A percentile compares a stretch with the other conserved stretches of the same genome.
phyloP scores from a whole-genome alignment of 176 grass and related monocot species.

The Oryza rufipogon region DNA sequence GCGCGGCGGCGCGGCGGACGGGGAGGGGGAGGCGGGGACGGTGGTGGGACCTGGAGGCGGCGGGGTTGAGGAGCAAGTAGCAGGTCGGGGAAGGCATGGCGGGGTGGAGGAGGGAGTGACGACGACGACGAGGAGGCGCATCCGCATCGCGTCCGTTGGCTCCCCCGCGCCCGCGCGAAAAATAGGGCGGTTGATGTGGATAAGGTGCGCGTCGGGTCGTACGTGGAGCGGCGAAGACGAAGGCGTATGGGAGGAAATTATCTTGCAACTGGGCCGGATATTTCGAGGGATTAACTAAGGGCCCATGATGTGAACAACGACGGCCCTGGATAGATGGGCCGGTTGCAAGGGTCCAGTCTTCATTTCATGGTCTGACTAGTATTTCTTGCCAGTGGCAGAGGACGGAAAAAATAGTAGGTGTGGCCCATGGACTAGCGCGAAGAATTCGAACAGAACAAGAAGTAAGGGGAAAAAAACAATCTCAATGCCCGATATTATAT shows the following conservation, averaged over 20 bases:
- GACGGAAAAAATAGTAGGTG: too few relatives aligned
- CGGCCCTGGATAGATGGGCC: not conserved
- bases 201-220: conserved; percentile 47
- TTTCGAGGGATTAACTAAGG: not conserved
- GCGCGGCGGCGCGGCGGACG: not conserved
- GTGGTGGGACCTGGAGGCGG: conserved; percentile 1
- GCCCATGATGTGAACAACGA: not conserved
- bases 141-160: conserved; percentile 4
- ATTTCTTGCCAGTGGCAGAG: too few relatives aligned
- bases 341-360: not conserved
- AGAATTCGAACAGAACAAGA: too few relatives aligned
- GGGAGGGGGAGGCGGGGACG: not conserved
- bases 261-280: not conserved
- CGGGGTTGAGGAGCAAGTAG: conserved; percentile 43
- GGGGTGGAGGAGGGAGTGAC: conserved; percentile 22
- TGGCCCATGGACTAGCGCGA: too few relatives aligned
- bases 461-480: too few relatives aligned
- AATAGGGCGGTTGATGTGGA: conserved; percentile 21
- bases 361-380: not conserved
- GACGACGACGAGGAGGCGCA: not conserved
- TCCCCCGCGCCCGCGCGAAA: conserved; percentile 7
- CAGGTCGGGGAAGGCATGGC: conserved; percentile 48
- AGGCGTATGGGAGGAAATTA: not conserved
- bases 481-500: too few relatives aligned
- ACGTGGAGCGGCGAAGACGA: conserved; percentile 6